Evolutionary conservation across 208 protist genomes (phyloP).

Genomic region (Trypanosoma platydactyli): DNA sequence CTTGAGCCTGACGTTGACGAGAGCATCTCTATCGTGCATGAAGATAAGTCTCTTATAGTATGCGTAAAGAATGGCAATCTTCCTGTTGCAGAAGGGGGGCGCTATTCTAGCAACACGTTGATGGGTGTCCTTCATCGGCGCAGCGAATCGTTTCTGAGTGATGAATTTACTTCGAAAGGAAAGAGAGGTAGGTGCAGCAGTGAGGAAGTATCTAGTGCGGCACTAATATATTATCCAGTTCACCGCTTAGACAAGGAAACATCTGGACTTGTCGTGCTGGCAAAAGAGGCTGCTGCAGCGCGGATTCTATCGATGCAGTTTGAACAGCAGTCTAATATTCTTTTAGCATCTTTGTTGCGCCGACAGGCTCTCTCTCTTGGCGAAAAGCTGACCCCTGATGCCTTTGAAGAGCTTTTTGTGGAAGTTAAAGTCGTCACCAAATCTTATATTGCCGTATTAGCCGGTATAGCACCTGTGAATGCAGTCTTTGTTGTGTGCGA

Average conservation of each 20-base stretch:
- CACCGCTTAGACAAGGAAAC: constrained; percentile 91
- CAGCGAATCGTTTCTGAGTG: not conserved
- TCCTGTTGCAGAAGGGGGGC: constrained; percentile 79
- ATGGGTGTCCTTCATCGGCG: constrained; percentile 44
- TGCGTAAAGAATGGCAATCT: constrained; percentile 80
- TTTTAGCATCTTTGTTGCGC: constrained; percentile 19
- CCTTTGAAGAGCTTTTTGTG: constrained; percentile 38
- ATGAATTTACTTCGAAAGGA: not conserved
- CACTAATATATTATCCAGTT: constrained; percentile 30
- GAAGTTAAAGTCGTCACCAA: constrained; percentile 47
- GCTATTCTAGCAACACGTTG: constrained; percentile 84
- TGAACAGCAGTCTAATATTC: constrained; percentile 41
- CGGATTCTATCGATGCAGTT: constrained; percentile 43
- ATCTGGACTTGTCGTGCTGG: constrained; percentile 74
- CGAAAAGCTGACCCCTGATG: not conserved
- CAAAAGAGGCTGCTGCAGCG: constrained; percentile 34
- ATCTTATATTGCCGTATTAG: constrained; percentile 61
- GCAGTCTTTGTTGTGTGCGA: constrained; percentile 47
- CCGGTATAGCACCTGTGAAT: constrained; percentile 32
- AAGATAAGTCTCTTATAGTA: constrained; percentile 56
- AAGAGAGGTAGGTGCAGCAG: constrained; percentile 1
- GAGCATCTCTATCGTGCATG: constrained; percentile 51
- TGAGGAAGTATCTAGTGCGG: not conserved
- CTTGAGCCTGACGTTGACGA: constrained; percentile 75
- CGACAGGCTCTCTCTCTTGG: not conserved